Base-by-base conservation (phyloP, 768 basidiomycete genomes). In the Lactifluus rugatus region DNA sequence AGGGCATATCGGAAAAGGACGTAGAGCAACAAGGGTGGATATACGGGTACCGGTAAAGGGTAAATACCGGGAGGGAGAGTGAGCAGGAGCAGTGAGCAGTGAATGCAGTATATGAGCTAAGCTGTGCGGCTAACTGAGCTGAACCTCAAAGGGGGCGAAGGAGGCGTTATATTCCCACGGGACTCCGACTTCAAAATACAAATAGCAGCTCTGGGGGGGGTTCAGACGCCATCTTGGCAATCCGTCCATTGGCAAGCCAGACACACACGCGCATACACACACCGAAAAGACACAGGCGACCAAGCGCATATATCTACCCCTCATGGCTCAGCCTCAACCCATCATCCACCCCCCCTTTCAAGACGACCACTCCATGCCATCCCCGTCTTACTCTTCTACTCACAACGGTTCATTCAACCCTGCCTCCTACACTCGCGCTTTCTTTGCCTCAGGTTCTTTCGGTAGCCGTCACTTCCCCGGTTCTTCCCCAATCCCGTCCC, bases 371-470 rank as follows among this genome's bases (percentile, higher is more conserved):
- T 54, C 69, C 55, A 50, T 62, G 42, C 78, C 78, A 68, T 69
- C 73, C 60, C 70, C 71, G 19, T 78, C 80, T 64, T 31, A 31
- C 28, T 83, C 82, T 0, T 82, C 78, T 62, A 63, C 68, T 14
- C 71, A 70, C 31, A 76, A 74, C 55, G 73, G 75, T n/a, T 68
- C 72, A 3, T 83, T 85, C 70, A 84, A 84, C 66, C 76, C 83
- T 17, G 78, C 82, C 3, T 82, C 82, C 0, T 87, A 83, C 73
- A 80, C 81, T 31, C 73, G 83, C 34, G 79, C 84, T 64, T 83
- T 85, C 67, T 74, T 88, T 7, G 84, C 84, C 54, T 87, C 78
- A 0, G 81, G 81, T 34, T 86, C 84, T 0, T 87, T 81, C 58
- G 83, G 83, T 0, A 79, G 77, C 26, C 74, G 83, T 9, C 78